These are phyloP conservation scores for Kuraishia piskuri DNA, from an alignment of 805 yeast species.

Conservation along the genomic window DNA sequence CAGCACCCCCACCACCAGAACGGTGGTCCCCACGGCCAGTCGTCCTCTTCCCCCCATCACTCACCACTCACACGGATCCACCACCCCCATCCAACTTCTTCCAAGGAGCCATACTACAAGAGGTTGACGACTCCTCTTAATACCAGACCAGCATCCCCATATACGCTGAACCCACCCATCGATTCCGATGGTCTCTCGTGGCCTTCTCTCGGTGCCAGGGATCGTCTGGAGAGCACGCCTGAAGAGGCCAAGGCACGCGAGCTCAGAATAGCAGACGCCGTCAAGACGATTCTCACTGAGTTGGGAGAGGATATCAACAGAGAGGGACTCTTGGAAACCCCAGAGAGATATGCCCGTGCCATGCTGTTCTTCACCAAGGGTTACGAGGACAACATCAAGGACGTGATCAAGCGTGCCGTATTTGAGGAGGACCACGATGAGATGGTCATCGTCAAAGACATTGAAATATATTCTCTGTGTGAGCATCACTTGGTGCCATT, in stretches of 20 bases:
- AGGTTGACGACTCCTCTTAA: conserved; percentile 49
- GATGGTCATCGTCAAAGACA: conserved; percentile 96
- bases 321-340: conserved; percentile 90
- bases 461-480: conserved; percentile 85
- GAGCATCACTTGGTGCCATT: conserved; percentile 98
- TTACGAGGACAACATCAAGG: conserved; percentile 87
- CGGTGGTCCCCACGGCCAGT: neutral
- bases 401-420: conserved; percentile 89
- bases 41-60: neutral
- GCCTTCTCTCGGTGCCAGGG: conserved; percentile 85
- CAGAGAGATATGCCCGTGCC: conserved; percentile 93
- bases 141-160: conserved; percentile 76
- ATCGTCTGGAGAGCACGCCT: conserved; percentile 58
- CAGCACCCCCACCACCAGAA: neutral
- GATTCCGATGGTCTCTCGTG: conserved; percentile 89
- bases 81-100: conserved; percentile 22
- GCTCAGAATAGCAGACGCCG: conserved; percentile 76
- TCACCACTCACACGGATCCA: neutral
- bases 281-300: conserved; percentile 65
- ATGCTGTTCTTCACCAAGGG: conserved; percentile 95
- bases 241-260: conserved; percentile 64
- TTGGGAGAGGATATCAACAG: conserved; percentile 86
- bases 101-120: conserved; percentile 25
- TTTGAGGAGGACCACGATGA: conserved; percentile 98
- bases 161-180: conserved; percentile 75